These are phyloP conservation scores for Podospora comata DNA, from an alignment of 495 filamentous ascomycete species.

Conservation along the genomic window DNA sequence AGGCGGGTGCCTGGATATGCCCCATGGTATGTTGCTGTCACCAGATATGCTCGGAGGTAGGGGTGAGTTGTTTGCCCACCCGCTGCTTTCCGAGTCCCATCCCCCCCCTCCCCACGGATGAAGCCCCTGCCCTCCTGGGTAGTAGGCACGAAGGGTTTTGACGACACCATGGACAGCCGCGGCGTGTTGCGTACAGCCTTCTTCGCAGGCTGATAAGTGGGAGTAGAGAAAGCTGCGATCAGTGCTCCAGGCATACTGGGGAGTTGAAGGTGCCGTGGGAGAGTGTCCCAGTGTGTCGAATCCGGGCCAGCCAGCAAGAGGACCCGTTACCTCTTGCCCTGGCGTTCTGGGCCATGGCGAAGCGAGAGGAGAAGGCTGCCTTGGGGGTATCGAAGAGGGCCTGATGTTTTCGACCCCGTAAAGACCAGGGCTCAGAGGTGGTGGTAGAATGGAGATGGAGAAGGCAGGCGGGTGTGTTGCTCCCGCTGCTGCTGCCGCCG, in stretches of 20 bases:
- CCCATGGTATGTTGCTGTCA: slow-evolving; percentile 16
- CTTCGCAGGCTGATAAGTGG: slow-evolving; percentile 22
- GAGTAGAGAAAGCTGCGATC: slow-evolving; percentile 16
- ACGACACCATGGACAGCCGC: slow-evolving; percentile 32
- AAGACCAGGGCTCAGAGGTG: slow-evolving; percentile 9
- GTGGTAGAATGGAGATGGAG: slow-evolving; percentile 22
- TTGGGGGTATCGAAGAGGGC: slow-evolving; percentile 15
- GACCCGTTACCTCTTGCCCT: slow-evolving; percentile 15
- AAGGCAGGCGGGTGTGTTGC: slow-evolving; percentile 26
- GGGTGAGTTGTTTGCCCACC: neutral
- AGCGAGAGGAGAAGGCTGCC: slow-evolving; percentile 11
- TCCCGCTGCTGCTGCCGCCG: neutral
- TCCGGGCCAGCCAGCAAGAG: slow-evolving; percentile 21
- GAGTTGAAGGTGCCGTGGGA: slow-evolving; percentile 6
- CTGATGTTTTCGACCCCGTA: neutral
- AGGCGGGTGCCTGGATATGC: slow-evolving; percentile 18
- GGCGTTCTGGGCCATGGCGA: slow-evolving; percentile 21
- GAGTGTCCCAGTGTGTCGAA: slow-evolving; percentile 18
- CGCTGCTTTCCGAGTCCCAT: slow-evolving; percentile 16
- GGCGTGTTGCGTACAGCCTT: slow-evolving; percentile 31
- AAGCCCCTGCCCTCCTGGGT: slow-evolving; percentile 6
- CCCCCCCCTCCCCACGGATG: slow-evolving; percentile 11
- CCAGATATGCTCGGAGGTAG: slow-evolving; percentile 12
- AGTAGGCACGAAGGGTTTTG: slow-evolving; percentile 24
- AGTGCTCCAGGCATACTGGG: slow-evolving; percentile 26